These are phyloP conservation scores for Skeletonema grethae DNA, from an alignment of 108 stramenopile species.

Conservation along the genomic window DNA sequence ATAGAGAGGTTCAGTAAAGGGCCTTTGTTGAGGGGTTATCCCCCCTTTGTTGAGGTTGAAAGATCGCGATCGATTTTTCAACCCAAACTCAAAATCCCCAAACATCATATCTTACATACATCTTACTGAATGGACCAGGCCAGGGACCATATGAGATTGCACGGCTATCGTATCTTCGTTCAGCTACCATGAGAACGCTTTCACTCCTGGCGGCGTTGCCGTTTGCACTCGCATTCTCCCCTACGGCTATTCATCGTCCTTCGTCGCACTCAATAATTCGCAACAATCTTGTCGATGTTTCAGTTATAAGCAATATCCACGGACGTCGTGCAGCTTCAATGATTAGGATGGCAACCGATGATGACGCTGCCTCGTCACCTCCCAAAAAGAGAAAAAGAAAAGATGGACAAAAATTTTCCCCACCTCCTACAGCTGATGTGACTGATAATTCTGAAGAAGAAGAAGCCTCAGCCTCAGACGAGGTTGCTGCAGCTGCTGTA, in stretches of 20 bases:
- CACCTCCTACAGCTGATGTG: slow-evolving; percentile 7
- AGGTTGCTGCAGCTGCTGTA: background rate
- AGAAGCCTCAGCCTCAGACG: background rate
- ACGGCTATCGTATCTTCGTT: too few relatives aligned
- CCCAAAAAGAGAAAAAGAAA: slow-evolving; percentile 53
- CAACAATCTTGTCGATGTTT: background rate
- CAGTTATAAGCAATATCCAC: background rate
- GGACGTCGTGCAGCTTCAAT: background rate
- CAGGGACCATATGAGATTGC: too few relatives aligned
- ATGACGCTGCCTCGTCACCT: slow-evolving; percentile 6
- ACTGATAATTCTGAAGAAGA: background rate
- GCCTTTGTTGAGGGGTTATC: too few relatives aligned
- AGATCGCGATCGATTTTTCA: background rate
- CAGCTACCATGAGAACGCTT: background rate
- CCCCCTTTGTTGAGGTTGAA: too few relatives aligned
- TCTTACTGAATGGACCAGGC: too few relatives aligned
- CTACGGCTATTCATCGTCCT: background rate
- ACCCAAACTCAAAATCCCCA: too few relatives aligned
- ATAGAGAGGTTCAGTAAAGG: too few relatives aligned
- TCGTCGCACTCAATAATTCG: background rate
- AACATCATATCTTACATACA: too few relatives aligned
- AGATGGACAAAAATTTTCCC: slow-evolving; percentile 40
- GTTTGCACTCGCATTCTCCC: slow-evolving; percentile 4
- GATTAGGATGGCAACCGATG: background rate
- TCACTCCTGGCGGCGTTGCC: background rate